These are phyloP conservation scores for Adansonia rubrostipa DNA, from an alignment of 441 rosid species.

Conservation along the genomic window DNA sequence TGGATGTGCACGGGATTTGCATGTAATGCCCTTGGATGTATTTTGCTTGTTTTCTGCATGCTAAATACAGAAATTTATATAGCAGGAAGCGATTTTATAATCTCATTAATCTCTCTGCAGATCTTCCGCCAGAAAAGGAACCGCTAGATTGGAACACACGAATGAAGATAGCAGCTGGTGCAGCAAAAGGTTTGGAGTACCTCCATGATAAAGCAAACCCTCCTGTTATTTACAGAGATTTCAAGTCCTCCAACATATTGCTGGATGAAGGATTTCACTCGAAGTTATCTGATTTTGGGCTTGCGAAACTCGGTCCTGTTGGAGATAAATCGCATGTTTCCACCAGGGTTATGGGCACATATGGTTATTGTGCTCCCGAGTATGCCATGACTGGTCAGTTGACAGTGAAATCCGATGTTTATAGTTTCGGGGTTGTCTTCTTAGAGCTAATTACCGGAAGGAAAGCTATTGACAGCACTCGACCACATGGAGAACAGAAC, in stretches of 20 bases:
- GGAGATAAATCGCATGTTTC: constrained; percentile 99
- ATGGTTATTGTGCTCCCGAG: constrained; percentile 87
- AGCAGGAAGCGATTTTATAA: neutral
- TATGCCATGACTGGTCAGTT: constrained; percentile 99
- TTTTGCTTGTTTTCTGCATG: neutral
- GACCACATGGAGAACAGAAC: constrained; percentile 94
- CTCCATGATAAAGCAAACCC: constrained; percentile 95
- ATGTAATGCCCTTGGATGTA: neutral
- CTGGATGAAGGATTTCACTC: constrained; percentile 89
- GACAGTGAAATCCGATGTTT: constrained; percentile 93
- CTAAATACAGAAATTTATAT: neutral
- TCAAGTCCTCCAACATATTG: constrained; percentile 92
- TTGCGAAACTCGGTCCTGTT: constrained; percentile 94
- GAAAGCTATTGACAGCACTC: constrained; percentile 79
- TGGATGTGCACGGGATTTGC: neutral
- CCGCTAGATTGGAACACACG: constrained; percentile 95
- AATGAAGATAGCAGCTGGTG: constrained; percentile 98
- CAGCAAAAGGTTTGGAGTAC: constrained; percentile 92
- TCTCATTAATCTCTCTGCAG: constrained; percentile 41
- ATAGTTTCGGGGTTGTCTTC: constrained; percentile 93
- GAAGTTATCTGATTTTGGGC: constrained; percentile 96
- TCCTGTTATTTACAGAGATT: constrained; percentile 94
- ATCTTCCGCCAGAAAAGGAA: constrained; percentile 86
- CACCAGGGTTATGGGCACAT: neutral
- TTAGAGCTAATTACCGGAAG: constrained; percentile 95